phyloP scores from a whole-genome alignment of 176 grass and related monocot species.

The Secale cereale region DNA sequence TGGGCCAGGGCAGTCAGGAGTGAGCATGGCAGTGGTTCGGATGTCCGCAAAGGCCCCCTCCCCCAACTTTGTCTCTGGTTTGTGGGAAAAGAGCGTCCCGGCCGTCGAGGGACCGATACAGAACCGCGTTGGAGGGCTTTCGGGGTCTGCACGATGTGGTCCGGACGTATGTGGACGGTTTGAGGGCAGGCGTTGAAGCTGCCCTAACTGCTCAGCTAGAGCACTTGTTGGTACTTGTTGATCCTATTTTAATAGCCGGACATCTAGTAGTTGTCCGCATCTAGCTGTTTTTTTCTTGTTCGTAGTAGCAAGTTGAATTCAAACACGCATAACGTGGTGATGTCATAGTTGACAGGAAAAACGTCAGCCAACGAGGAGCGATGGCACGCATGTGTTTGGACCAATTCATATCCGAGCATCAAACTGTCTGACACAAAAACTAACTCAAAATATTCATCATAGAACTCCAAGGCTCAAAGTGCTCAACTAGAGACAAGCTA shows the following conservation, averaged over 20 bases:
- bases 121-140: no score
- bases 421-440: background rate
- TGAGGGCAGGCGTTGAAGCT: no score
- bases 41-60: no score
- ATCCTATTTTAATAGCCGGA: background rate
- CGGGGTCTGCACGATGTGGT: no score
- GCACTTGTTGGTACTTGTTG: background rate
- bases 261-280: background rate
- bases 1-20: no score
- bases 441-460: background rate
- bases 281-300: background rate
- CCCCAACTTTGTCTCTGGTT: no score
- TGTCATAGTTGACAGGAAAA: background rate
- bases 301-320: no score
- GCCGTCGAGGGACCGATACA: no score
- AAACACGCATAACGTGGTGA: background rate
- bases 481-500: background rate
- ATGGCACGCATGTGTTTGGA: background rate
- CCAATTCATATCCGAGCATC: background rate
- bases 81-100: no score
- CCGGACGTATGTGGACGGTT: no score
- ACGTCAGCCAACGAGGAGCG: conserved; percentile 4
- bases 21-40: no score
- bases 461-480: background rate
- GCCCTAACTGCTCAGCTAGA: no score